These are phyloP conservation scores for Otatea glauca DNA, from an alignment of 176 grass and related monocot species.

Conservation along the genomic window DNA sequence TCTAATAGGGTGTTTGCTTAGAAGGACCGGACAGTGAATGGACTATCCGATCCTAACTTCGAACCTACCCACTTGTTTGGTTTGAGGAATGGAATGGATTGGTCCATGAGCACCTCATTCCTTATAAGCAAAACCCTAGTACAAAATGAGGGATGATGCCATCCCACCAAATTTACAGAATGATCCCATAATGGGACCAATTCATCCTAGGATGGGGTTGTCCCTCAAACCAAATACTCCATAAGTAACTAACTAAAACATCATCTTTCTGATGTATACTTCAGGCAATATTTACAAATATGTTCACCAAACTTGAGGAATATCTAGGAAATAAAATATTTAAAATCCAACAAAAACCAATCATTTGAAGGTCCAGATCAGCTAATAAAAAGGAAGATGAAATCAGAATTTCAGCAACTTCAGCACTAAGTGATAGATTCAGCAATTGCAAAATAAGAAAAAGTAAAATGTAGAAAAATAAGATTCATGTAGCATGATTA, in stretches of 20 bases:
- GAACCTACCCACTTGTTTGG: no score
- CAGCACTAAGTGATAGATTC: neutral
- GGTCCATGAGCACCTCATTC: no score
- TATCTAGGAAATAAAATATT: slow-evolving; percentile 5
- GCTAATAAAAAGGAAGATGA: slow-evolving; percentile 29
- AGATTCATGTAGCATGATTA: neutral
- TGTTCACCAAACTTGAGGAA: slow-evolving; percentile 2
- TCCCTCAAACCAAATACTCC: no score
- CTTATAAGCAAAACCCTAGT: no score
- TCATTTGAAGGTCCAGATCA: neutral
- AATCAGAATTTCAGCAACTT: slow-evolving; percentile 12
- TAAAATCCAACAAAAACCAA: neutral
- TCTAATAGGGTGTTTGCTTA: neutral
- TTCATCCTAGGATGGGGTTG: no score
- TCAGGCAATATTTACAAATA: slow-evolving; percentile 35
- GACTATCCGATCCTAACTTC: no score
- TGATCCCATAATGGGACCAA: no score
- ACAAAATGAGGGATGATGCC: no score
- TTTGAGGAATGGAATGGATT: no score
- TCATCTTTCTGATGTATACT: slow-evolving; percentile 25
- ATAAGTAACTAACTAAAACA: neutral
- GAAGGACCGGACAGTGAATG: no score
- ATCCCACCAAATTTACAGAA: no score
- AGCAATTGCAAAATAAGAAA: slow-evolving; percentile 7
- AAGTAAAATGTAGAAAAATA: neutral